Percentiles rank a stretch among this genome's conserved stretches.
Conservation (phyloP, 1,139 yeast species). For the Sugiyamaella paludigena region DNA sequence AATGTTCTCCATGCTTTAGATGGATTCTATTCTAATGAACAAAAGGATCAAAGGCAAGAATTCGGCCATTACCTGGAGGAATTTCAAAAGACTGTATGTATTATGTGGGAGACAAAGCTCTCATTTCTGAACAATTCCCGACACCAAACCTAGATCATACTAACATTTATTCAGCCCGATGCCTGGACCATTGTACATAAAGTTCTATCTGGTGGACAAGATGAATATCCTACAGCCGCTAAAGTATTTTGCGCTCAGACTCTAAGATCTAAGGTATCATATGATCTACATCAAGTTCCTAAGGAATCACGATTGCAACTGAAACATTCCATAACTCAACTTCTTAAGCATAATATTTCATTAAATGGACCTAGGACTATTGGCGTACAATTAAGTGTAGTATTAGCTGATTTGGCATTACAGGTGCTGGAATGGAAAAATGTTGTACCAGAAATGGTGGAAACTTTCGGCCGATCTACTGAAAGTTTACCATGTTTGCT, state of each 20-base stretch:
- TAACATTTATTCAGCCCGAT: conserved; percentile 30
- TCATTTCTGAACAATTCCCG: neutral
- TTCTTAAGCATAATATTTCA: conserved; percentile 43
- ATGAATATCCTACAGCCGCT: conserved; percentile 39
- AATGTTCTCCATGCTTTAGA: conserved; percentile 49
- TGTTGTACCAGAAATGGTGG: conserved; percentile 67
- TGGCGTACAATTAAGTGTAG: conserved; percentile 74
- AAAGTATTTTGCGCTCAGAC: conserved; percentile 90
- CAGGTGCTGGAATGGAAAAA: conserved; percentile 72
- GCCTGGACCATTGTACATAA: conserved; percentile 43
- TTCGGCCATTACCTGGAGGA: conserved; percentile 70
- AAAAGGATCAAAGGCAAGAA: conserved; percentile 50
- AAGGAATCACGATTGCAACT: conserved; percentile 50
- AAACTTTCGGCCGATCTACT: conserved; percentile 44
- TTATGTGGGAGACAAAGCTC: neutral
- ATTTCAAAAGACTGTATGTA: conserved; percentile 67
- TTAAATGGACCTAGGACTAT: conserved; percentile 56
- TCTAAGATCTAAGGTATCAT: conserved; percentile 67
- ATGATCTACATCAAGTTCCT: conserved; percentile 78
- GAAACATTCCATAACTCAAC: conserved; percentile 58
- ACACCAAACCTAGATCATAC: too few relatives aligned
- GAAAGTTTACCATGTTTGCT: conserved; percentile 49
- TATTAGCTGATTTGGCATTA: conserved; percentile 76
- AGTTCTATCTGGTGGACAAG: conserved; percentile 29
- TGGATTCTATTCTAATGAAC: conserved; percentile 59